These are phyloP conservation scores for Didymosphaeria variabile DNA, from an alignment of 2,329 filamentous ascomycete genomes.

Conservation along the genomic window DNA sequence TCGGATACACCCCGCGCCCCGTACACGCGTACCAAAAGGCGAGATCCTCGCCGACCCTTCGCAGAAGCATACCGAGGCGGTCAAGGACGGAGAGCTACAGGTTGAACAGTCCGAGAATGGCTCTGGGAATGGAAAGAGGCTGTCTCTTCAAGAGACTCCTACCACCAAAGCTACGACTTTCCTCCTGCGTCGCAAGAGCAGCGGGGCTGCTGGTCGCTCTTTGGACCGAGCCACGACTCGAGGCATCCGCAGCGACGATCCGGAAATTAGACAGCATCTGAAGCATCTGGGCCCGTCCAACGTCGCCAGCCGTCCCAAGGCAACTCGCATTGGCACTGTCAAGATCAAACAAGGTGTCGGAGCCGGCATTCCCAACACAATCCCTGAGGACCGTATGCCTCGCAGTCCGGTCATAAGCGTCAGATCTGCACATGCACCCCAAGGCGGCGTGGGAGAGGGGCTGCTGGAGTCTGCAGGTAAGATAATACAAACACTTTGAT, in stretches of 20 bases:
- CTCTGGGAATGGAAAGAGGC: slow-evolving; percentile 30
- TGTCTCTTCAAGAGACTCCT: slow-evolving; percentile 44
- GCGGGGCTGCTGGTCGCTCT: slow-evolving; percentile 43
- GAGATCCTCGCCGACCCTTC: slow-evolving; percentile 59
- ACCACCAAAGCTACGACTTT: slow-evolving; percentile 51
- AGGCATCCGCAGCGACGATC: slow-evolving; percentile 60
- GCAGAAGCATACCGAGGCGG: slow-evolving; percentile 37
- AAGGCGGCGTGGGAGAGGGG: slow-evolving; percentile 64
- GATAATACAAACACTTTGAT: background rate
- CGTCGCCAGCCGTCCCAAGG: slow-evolving; percentile 66
- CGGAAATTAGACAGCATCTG: slow-evolving; percentile 67
- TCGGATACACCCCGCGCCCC: slow-evolving; percentile 83
- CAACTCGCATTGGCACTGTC: slow-evolving; percentile 69
- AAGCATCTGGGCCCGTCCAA: slow-evolving; percentile 73
- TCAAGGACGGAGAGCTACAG: slow-evolving; percentile 30
- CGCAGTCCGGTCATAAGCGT: slow-evolving; percentile 30
- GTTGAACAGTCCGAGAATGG: slow-evolving; percentile 25
- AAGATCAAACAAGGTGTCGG: slow-evolving; percentile 70
- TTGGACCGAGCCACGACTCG: slow-evolving; percentile 35
- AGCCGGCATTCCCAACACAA: slow-evolving; percentile 53
- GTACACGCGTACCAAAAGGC: slow-evolving; percentile 71
- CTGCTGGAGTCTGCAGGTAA: slow-evolving; percentile 61
- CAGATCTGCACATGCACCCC: slow-evolving; percentile 49
- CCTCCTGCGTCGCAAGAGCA: slow-evolving; percentile 57
- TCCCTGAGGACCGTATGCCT: slow-evolving; percentile 51